Conservation (phyloP, 192 early-diverging fungal species). For the Linnemannia exigua region DNA sequence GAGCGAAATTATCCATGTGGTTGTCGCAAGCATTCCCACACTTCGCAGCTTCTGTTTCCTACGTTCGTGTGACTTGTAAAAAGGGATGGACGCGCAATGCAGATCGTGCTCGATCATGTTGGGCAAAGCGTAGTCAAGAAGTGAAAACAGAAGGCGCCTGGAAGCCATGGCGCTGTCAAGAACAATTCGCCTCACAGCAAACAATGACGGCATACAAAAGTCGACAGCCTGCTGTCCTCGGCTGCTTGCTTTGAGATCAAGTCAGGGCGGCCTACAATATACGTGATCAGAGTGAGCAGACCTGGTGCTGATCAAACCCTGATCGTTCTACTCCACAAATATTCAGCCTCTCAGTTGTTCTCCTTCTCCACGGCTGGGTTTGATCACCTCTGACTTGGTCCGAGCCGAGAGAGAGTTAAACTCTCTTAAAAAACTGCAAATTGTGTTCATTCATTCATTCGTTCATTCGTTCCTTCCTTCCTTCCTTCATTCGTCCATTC, state of each 20-base stretch:
- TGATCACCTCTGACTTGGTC: not conserved
- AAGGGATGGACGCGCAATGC: not conserved
- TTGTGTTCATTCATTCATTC: not conserved
- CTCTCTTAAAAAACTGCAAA: not conserved
- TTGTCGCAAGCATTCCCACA: not conserved
- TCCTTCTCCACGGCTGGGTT: not conserved
- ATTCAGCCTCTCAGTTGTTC: too few relatives aligned
- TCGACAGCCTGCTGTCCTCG: not conserved
- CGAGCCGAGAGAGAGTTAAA: conserved; percentile 3
- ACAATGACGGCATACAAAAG: not conserved
- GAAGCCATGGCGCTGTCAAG: not conserved
- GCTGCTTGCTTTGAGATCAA: not conserved
- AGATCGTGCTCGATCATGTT: not conserved
- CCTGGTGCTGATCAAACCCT: too few relatives aligned
- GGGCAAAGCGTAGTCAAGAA: not conserved
- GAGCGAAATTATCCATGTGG: not conserved
- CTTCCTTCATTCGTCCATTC: not conserved
- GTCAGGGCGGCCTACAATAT: too few relatives aligned
- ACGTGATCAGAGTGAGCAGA: too few relatives aligned
- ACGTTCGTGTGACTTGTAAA: not conserved
- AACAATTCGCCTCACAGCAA: too few relatives aligned
- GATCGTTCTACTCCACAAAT: too few relatives aligned
- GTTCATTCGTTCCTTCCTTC: not conserved
- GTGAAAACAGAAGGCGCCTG: too few relatives aligned
- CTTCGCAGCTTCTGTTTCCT: not conserved